A percentile compares a stretch with the other conserved stretches of the same genome.
Evolutionary conservation across 2,329 filamentous ascomycete species (phyloP).

Genomic region (Rutstroemia sp.): DNA sequence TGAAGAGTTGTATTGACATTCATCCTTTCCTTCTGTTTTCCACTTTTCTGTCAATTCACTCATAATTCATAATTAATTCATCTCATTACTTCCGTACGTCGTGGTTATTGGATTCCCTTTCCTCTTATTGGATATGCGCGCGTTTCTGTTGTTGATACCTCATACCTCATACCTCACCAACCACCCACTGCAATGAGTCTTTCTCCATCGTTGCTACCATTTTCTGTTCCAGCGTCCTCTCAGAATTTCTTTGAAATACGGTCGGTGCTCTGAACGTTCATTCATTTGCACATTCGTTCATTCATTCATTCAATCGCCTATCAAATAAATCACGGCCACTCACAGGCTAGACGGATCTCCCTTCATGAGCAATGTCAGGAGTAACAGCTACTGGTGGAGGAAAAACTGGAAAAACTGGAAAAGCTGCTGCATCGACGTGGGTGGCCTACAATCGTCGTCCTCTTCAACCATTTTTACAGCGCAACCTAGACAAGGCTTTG

Average conservation of each 20-base stretch:
- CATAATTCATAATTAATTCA: no score
- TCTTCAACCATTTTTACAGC: conserved; percentile 14
- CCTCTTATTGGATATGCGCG: neutral
- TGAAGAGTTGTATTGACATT: no score
- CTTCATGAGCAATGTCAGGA: conserved; percentile 20
- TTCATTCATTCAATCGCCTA: no score
- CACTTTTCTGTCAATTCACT: no score
- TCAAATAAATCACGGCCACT: neutral
- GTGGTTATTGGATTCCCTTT: no score
- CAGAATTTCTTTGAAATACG: no score
- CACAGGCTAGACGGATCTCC: conserved; percentile 13
- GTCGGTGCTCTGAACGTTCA: no score
- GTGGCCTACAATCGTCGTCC: conserved; percentile 5
- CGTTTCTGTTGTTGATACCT: neutral
- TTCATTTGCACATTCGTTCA: no score
- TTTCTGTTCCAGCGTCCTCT: no score
- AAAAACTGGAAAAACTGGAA: conserved; percentile 13
- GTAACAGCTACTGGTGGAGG: conserved; percentile 12
- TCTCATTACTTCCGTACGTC: no score
- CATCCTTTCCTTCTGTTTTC: no score
- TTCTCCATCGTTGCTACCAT: neutral
- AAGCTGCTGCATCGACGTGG: conserved; percentile 9
- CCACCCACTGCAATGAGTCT: neutral
- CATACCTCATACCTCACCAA: neutral
- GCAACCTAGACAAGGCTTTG: conserved; percentile 20